phyloP scores from a whole-genome alignment of 805 yeast genomes.

The Candida odintsovae region DNA sequence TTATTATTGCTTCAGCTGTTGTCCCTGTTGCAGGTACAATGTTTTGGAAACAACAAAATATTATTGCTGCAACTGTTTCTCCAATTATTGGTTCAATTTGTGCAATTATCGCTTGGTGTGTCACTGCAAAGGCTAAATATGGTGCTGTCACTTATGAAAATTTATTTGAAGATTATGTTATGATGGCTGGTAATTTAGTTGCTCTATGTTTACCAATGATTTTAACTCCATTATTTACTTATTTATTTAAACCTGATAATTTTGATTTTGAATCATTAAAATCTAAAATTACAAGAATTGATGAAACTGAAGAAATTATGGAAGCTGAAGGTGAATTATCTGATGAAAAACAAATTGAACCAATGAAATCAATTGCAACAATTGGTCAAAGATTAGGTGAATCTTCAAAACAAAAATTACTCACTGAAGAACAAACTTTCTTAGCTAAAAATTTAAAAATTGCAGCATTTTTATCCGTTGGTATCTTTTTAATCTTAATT shows the following conservation, averaged over 20 bases:
- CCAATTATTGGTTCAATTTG: constrained; percentile 74
- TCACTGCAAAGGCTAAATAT: constrained; percentile 38
- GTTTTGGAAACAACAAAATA: constrained; percentile 60
- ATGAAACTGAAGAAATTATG: constrained; percentile 61
- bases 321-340: constrained; percentile 32
- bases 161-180: constrained; percentile 81
- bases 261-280: constrained; percentile 68
- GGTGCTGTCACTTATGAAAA: constrained; percentile 40
- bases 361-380: constrained; percentile 27
- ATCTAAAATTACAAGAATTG: constrained; percentile 51
- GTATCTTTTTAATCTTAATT: constrained; percentile 57
- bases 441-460: constrained; percentile 53
- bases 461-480: constrained; percentile 56
- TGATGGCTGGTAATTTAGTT: constrained; percentile 85
- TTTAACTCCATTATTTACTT: constrained; percentile 60
- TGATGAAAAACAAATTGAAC: constrained; percentile 21
- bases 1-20: constrained; percentile 83
- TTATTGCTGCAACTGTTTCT: constrained; percentile 62
- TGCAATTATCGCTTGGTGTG: constrained; percentile 69
- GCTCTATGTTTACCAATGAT: constrained; percentile 71
- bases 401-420: constrained; percentile 18
- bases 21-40: constrained; percentile 66
- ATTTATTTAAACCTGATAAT: constrained; percentile 63
- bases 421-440: constrained; percentile 45
- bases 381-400: constrained; percentile 25